Conservation (phyloP, 2,329 filamentous ascomycete species). For the Celoporthe dispersa region DNA sequence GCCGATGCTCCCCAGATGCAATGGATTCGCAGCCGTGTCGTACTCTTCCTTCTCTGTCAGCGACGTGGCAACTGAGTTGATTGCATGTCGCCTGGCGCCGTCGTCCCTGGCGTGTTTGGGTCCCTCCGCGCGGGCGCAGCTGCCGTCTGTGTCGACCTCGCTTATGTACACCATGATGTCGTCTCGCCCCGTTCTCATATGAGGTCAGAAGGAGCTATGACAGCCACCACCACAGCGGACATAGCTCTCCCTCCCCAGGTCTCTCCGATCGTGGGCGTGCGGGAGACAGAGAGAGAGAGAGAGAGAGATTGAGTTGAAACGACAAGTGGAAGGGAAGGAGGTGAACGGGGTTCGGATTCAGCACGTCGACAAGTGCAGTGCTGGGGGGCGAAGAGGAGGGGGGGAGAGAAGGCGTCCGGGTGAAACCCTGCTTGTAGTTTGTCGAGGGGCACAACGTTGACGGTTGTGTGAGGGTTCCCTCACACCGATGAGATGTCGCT, state of each 20-base stretch:
- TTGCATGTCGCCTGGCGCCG: not conserved
- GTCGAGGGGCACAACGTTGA: not conserved
- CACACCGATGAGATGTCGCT: not conserved
- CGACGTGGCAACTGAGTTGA: constrained; percentile 13
- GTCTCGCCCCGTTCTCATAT: not conserved
- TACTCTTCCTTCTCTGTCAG: constrained; percentile 10
- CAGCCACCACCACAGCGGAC: not conserved
- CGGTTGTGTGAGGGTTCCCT: not conserved
- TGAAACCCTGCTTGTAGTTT: not conserved
- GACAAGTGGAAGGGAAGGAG: not conserved
- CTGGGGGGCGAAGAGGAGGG: not conserved
- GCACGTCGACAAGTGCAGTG: not conserved
- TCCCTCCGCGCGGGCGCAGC: constrained; percentile 12
- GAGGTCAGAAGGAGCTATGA: constrained; percentile 7
- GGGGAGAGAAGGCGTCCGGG: not conserved
- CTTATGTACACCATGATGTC: constrained; percentile 12
- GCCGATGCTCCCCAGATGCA: constrained; percentile 11
- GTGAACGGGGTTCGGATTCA: not conserved
- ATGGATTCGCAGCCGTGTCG: constrained; percentile 17
- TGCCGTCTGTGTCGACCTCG: constrained; percentile 18
- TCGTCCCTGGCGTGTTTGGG: not conserved
- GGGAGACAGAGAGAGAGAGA: not conserved
- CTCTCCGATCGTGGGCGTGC: not conserved
- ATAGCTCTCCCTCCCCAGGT: not conserved
- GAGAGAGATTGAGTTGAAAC: not conserved